Evolutionary conservation across 2,329 filamentous ascomycete genomes (phyloP), one percentile per base, ranked within the genome.

Genomic region (Neonectria neomacrospora): DNA sequence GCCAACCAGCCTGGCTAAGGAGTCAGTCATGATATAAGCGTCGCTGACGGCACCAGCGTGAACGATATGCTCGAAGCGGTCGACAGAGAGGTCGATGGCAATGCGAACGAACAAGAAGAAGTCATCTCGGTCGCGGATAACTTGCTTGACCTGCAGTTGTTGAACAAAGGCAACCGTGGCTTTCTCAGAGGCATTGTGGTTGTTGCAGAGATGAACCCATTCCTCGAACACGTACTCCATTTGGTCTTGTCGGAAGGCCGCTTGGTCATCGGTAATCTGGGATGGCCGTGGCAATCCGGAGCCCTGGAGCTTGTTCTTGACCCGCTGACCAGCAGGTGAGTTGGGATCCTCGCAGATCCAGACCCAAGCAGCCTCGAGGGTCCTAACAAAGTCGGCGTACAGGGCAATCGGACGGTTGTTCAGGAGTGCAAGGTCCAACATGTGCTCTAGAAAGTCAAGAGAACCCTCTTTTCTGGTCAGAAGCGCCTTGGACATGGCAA

Each of bases 211-310:
- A 63, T 91, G 89, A 28, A 95, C 87, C 96, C 96, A 99, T 80
- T 99, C 96, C 45, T 95, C 94, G 73, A 99, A 97, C 20, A 97
- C 86, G 75, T 99, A 98, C 71, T 96, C 93, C 79, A 97, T 88
- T 76, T 97, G 93, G 65, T 97, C 93, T 66, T 90, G 88, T 69
- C 90, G 90, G 32, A 87, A 83, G 41, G 81, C 77, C 41, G 53
- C 58, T 32, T 73, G 70, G 53, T 88, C 85, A 60, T 90, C 87
- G 22, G 85, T 87, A 30, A 77, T 67, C 84, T 65, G 75, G 66
- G 75, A 67, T 8, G 79, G 76, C 39, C 80, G 78, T 3, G 79
- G 69, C 6, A 82, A 69, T 2, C 78, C 78, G 3, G 83, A 79
- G 44, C 79, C 78, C 42, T 81, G 68, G 18, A 80, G 86, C 80